Base-by-base conservation (phyloP, 331 rosid species). In the Malus hybrid region DNA sequence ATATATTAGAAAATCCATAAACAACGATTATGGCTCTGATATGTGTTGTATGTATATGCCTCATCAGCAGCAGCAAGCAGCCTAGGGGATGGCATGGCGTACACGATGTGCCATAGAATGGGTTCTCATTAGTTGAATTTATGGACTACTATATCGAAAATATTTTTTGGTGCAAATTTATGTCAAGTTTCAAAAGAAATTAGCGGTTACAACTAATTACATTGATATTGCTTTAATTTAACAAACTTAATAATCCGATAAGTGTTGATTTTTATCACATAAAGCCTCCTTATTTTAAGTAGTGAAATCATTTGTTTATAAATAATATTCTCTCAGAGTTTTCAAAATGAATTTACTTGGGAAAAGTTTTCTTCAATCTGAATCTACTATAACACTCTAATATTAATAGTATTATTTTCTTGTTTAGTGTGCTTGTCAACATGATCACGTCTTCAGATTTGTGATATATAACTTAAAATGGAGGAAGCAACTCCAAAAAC, bases 251-350 rank as follows among this genome's bases (percentile, higher is more conserved):
- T 5, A 48, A 14, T 48, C 2, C 5, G 55, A 14, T 0, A 14
- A 1, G 19, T 2, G 0, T 14, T 48, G 55, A 14, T 36, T 36
- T 36, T 48, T 48, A 48, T 48, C 5, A 48, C 55, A 48, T 14
- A 48, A 14, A 0, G 0, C 1, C 0, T 48, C 10, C 4, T 1
- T 48, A 1, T 5, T 5, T 48, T 48, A 3, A 44, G 3, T 48
- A 5, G 7, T 48, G 15, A 14, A 48, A 14, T 0, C 7, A 48
- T 48, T 5, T 14, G 55, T 48, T 48, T 48, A 48, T 48, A 48
- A 14, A 14, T 46, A 46, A 48, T 48, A 48, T 48, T 48, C 3
- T 14, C 19, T 48, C 19, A 48, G 24, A 48, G 15, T 48, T 14
- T 14, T 15, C 7, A 14, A 48, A 13, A 5, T 14, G 55, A 48